Evolutionary conservation across 1,284 basidiomycete genomes (phyloP).

Genomic region (Albatrellus sp.): DNA sequence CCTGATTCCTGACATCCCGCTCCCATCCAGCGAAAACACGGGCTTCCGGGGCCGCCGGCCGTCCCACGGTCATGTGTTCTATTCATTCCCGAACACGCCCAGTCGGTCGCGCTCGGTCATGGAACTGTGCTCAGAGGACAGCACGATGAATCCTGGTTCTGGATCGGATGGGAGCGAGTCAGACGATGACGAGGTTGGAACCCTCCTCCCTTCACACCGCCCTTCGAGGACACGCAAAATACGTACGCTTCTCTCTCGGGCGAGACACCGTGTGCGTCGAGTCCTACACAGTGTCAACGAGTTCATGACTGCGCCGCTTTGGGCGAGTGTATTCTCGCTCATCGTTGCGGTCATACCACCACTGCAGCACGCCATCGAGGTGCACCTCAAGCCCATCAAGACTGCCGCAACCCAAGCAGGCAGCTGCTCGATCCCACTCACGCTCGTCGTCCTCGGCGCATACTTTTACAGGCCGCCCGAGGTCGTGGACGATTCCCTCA

Average conservation of each 20-base stretch:
- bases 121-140: constrained; percentile 9
- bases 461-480: constrained; percentile 61
- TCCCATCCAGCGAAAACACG: constrained; percentile 9
- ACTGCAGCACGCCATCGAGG: constrained; percentile 57
- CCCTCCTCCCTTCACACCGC: neutral
- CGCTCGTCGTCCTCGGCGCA: constrained; percentile 84
- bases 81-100: constrained; percentile 58
- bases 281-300: constrained; percentile 37
- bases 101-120: constrained; percentile 25
- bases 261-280: constrained; percentile 18
- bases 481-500: constrained; percentile 13
- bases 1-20: constrained; percentile 6
- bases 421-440: constrained; percentile 79
- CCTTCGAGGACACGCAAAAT: constrained; percentile 13
- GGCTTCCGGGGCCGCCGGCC: constrained; percentile 11
- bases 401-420: constrained; percentile 64
- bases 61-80: constrained; percentile 33
- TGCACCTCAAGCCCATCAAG: constrained; percentile 56
- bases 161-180: constrained; percentile 24
- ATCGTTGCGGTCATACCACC: constrained; percentile 72
- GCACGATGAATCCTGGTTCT: constrained; percentile 18
- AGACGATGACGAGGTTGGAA: constrained; percentile 16
- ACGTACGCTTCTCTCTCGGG: constrained; percentile 21
- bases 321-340: constrained; percentile 70
- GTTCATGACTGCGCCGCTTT: constrained; percentile 85